A percentile compares a stretch with the other conserved stretches of the same genome.
phyloP scores from a whole-genome alignment of 768 basidiomycete species.

The Lactarius evosmus region DNA sequence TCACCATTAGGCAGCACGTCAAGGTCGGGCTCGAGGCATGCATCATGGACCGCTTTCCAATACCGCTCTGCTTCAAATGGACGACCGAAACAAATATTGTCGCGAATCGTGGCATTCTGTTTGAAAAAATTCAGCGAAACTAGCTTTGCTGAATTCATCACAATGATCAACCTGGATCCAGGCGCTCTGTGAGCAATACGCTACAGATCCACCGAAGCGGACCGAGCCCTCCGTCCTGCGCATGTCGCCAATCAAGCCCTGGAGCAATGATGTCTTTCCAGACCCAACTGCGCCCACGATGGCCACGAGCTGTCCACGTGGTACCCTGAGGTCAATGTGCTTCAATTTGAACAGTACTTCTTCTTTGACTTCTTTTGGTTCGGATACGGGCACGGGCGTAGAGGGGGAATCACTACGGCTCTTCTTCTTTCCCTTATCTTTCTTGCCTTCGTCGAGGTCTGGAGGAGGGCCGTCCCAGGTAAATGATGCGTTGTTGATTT shows the following conservation, averaged over 20 bases:
- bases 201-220: constrained; percentile 70
- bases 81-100: constrained; percentile 86
- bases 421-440: constrained; percentile 27
- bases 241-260: constrained; percentile 85
- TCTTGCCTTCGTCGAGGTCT: constrained; percentile 38
- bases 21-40: constrained; percentile 78
- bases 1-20: constrained; percentile 76
- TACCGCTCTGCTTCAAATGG: constrained; percentile 79
- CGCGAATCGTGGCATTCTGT: constrained; percentile 79
- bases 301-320: constrained; percentile 74
- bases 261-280: constrained; percentile 67
- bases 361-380: constrained; percentile 36
- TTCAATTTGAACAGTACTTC: constrained; percentile 58
- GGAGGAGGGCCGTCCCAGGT: constrained; percentile 86
- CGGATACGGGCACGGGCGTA: constrained; percentile 13
- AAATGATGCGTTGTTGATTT: constrained; percentile 67
- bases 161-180: constrained; percentile 70
- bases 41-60: constrained; percentile 73
- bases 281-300: constrained; percentile 78
- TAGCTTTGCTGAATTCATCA: constrained; percentile 10
- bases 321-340: constrained; percentile 63
- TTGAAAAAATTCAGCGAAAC: neutral
- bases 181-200: constrained; percentile 82
- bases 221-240: constrained; percentile 61
- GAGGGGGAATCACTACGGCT: constrained; percentile 1